Percentiles rank a stretch among this genome's conserved stretches.
phyloP scores from a whole-genome alignment of 2,329 filamentous ascomycete genomes.

The Raffaelea deltoideospora region DNA sequence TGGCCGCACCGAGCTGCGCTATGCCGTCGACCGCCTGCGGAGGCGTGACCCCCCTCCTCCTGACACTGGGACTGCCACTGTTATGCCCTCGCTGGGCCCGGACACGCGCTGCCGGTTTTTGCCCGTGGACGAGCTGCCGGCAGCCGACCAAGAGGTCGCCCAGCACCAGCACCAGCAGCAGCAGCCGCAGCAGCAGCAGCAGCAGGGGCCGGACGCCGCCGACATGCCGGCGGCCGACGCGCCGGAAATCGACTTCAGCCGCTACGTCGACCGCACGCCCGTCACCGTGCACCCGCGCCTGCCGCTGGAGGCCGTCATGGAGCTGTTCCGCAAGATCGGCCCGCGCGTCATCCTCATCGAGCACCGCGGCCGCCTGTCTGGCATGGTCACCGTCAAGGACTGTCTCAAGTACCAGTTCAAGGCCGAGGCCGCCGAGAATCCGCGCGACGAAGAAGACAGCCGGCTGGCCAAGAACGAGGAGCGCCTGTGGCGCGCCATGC shows the following conservation, averaged over 20 bases:
- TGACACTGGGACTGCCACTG: too few relatives aligned
- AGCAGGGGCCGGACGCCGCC: background rate
- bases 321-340: slow-evolving; percentile 95
- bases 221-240: slow-evolving; percentile 3
- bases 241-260: slow-evolving; percentile 59
- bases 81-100: too few relatives aligned
- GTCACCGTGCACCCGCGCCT: slow-evolving; percentile 83
- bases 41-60: too few relatives aligned
- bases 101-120: slow-evolving; percentile 62
- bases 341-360: slow-evolving; percentile 83
- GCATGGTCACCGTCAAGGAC: slow-evolving; percentile 90
- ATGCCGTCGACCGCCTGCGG: slow-evolving; percentile 70
- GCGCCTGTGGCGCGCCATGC: slow-evolving; percentile 45
- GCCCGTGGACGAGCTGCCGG: slow-evolving; percentile 25
- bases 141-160: too few relatives aligned
- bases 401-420: slow-evolving; percentile 97
- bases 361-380: slow-evolving; percentile 67
- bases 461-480: slow-evolving; percentile 42
- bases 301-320: slow-evolving; percentile 93
- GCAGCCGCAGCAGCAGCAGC: slow-evolving; percentile 13
- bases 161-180: too few relatives aligned
- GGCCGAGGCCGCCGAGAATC: slow-evolving; percentile 69
- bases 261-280: slow-evolving; percentile 79
- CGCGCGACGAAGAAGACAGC: slow-evolving; percentile 39
- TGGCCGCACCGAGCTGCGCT: slow-evolving; percentile 78